phyloP scores from a whole-genome alignment of 495 filamentous ascomycete genomes.

The Hypoxylon fuscum region DNA sequence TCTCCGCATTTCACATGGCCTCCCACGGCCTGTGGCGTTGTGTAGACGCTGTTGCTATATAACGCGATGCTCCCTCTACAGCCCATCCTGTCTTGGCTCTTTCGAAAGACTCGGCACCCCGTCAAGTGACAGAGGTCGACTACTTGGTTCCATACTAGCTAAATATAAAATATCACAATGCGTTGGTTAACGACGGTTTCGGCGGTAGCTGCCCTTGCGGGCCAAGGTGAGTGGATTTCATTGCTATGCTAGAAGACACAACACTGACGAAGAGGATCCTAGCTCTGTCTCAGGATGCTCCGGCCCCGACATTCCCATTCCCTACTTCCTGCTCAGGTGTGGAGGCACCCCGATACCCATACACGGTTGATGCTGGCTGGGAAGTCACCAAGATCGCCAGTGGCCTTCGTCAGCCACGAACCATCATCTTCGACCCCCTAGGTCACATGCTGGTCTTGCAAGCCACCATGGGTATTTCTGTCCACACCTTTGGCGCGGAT shows the following conservation, averaged over 20 bases:
- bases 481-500: slow-evolving; percentile 59
- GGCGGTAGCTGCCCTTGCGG: slow-evolving; percentile 28
- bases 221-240: slow-evolving; percentile 32
- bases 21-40: slow-evolving; percentile 17
- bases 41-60: slow-evolving; percentile 25
- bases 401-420: slow-evolving; percentile 45
- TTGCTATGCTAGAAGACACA: neutral
- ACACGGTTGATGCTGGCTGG: slow-evolving; percentile 44
- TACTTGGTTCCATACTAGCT: slow-evolving; percentile 20
- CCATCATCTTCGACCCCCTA: slow-evolving; percentile 45
- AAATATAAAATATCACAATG: slow-evolving; percentile 27
- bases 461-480: slow-evolving; percentile 60
- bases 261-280: slow-evolving; percentile 2
- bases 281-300: slow-evolving; percentile 37
- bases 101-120: slow-evolving; percentile 24
- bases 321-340: slow-evolving; percentile 45
- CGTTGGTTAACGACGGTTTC: slow-evolving; percentile 28
- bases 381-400: slow-evolving; percentile 47
- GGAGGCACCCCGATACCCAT: slow-evolving; percentile 39
- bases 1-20: slow-evolving; percentile 34
- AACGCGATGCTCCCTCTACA: slow-evolving; percentile 20
- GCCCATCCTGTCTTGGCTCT: slow-evolving; percentile 15
- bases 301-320: slow-evolving; percentile 36
- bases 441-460: slow-evolving; percentile 65
- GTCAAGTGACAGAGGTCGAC: slow-evolving; percentile 29